phyloP scores from a whole-genome alignment of 495 filamentous ascomycete genomes.

The Hyaloscypha finlandica region DNA sequence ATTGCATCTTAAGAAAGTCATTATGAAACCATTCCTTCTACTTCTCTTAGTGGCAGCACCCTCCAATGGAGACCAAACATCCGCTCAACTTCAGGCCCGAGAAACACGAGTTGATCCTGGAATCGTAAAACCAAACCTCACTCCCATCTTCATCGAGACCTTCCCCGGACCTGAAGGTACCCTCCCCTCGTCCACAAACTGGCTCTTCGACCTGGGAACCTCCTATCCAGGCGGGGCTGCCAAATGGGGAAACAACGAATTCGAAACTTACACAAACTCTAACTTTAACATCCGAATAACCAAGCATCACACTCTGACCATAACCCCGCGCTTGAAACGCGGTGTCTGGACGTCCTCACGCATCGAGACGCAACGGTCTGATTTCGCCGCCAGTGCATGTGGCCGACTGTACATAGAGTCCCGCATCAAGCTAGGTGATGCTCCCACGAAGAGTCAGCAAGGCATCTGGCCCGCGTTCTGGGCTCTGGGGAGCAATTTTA shows the following conservation, averaged over 20 bases:
- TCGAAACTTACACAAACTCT: slow-evolving; percentile 35
- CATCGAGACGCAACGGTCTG: slow-evolving; percentile 27
- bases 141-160: slow-evolving; percentile 29
- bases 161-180: slow-evolving; percentile 23
- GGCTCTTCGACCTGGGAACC: slow-evolving; percentile 33
- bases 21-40: too few relatives aligned
- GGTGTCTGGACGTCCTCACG: slow-evolving; percentile 33
- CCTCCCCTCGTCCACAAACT: slow-evolving; percentile 31
- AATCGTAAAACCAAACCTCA: slow-evolving; percentile 27
- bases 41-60: background rate
- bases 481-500: slow-evolving; percentile 31
- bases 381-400: slow-evolving; percentile 28
- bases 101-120: background rate
- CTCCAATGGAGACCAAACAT: background rate
- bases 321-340: slow-evolving; percentile 26
- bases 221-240: slow-evolving; percentile 35
- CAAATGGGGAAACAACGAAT: slow-evolving; percentile 38
- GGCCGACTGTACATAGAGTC: slow-evolving; percentile 32
- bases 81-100: background rate
- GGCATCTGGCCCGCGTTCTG: slow-evolving; percentile 40
- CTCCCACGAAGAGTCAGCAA: slow-evolving; percentile 24
- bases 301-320: slow-evolving; percentile 21
- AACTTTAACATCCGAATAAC: slow-evolving; percentile 33
- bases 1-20: too few relatives aligned
- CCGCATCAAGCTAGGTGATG: slow-evolving; percentile 30